phyloP scores from a whole-genome alignment of 345 rosid species.

The Hypericum perforatum region DNA sequence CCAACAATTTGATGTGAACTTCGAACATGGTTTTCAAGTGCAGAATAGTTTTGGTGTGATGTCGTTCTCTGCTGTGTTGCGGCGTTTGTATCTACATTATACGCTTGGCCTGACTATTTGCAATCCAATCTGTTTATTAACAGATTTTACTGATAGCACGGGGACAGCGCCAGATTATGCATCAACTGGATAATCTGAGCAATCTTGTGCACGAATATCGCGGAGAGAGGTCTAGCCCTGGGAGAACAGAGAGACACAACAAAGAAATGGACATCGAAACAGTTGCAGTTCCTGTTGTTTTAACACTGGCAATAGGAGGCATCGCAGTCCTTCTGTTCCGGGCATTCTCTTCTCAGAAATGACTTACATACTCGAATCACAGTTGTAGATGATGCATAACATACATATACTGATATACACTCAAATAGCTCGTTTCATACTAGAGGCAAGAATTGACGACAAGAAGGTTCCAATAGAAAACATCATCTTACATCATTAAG shows the following conservation, averaged over 20 bases:
- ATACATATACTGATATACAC: too few species aligned
- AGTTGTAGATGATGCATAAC: too few species aligned
- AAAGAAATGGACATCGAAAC: slow-evolving; percentile 16
- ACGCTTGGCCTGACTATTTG: too few species aligned
- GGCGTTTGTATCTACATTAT: too few species aligned
- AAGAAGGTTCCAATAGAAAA: too few species aligned
- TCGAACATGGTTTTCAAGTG: background rate
- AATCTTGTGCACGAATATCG: slow-evolving; percentile 55
- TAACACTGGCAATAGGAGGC: slow-evolving; percentile 57
- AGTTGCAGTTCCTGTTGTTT: slow-evolving; percentile 36
- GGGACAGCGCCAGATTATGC: slow-evolving; percentile 85
- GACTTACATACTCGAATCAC: slow-evolving; percentile 5
- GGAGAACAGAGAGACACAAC: slow-evolving; percentile 27
- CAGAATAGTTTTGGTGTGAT: too few species aligned
- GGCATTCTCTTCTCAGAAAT: slow-evolving; percentile 27
- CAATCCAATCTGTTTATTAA: background rate
- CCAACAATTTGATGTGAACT: too few species aligned
- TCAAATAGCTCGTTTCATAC: too few species aligned
- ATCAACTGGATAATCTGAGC: slow-evolving; percentile 69
- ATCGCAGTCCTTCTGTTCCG: slow-evolving; percentile 40
- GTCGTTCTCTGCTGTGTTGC: too few species aligned
- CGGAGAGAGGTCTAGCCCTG: slow-evolving; percentile 59
- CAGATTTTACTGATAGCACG: slow-evolving; percentile 60
- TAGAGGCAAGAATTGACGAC: too few species aligned
- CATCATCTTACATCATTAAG: too few species aligned